phyloP scores from a whole-genome alignment of 306 rosid genomes.

The Oemleria cerasiformis region DNA sequence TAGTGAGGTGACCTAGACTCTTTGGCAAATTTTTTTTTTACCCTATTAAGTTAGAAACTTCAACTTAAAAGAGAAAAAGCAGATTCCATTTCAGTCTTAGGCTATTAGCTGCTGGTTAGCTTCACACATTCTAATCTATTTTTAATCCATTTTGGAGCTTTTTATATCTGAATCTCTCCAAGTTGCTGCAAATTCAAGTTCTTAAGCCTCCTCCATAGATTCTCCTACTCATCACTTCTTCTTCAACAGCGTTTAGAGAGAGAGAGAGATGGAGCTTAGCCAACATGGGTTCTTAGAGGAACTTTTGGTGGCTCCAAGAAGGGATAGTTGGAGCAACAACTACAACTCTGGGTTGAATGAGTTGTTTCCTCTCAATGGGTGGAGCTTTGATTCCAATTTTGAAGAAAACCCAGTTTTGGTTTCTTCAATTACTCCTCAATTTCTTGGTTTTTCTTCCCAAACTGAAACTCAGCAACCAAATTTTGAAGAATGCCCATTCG shows the following conservation, averaged over 20 bases:
- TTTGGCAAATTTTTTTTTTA: too few species aligned
- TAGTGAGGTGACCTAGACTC: too few species aligned
- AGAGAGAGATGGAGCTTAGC: conserved; percentile 71
- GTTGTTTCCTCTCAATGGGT: conserved; percentile 47
- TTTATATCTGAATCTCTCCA: conserved; percentile 14
- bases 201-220: conserved; percentile 11
- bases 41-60: too few species aligned
- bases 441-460: conserved; percentile 50
- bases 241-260: neutral
- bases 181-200: conserved; percentile 36
- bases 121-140: neutral
- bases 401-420: conserved; percentile 56
- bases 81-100: conserved; percentile 77
- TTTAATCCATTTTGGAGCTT: neutral
- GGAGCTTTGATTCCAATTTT: conserved; percentile 50
- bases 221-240: conserved; percentile 10
- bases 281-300: conserved; percentile 87
- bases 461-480: conserved; percentile 34
- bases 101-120: conserved; percentile 17
- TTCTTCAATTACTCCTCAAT: conserved; percentile 42
- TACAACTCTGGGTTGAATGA: conserved; percentile 52
- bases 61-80: conserved; percentile 12
- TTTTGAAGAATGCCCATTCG: conserved; percentile 62
- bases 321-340: conserved; percentile 58
- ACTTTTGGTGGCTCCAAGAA: conserved; percentile 57